A percentile compares a stretch with the other conserved stretches of the same genome.
Evolutionary conservation across 352 stramenopile species (phyloP).

Genomic region (Globisporangium ultimum): DNA sequence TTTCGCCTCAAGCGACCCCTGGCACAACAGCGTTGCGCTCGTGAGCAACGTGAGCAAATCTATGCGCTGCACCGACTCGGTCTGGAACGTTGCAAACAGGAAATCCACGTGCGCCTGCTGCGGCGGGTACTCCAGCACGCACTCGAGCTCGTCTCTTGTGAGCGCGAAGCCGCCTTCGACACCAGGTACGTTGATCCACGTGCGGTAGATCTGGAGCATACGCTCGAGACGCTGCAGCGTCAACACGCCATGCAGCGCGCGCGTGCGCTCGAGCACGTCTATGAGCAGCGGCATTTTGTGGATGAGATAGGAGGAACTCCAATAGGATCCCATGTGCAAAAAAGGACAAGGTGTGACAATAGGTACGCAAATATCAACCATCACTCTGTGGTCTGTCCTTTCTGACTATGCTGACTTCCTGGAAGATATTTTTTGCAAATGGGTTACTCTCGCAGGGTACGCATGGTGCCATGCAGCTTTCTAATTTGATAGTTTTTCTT

Average conservation of each 20-base stretch:
- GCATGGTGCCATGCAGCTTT: neutral
- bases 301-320: neutral
- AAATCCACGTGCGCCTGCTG: slow-evolving; percentile 32
- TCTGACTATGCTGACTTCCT: neutral
- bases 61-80: slow-evolving; percentile 17
- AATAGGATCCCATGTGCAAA: neutral
- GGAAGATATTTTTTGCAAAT: neutral
- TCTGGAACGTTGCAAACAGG: slow-evolving; percentile 45
- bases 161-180: slow-evolving; percentile 61
- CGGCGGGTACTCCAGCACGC: slow-evolving; percentile 49
- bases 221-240: slow-evolving; percentile 38
- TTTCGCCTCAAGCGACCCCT: slow-evolving; percentile 48
- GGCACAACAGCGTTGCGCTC: slow-evolving; percentile 36
- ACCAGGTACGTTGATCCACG: slow-evolving; percentile 48
- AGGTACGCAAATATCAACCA: neutral
- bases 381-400: neutral
- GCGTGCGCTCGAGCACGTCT: slow-evolving; percentile 29
- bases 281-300: slow-evolving; percentile 2
- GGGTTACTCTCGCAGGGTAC: neutral
- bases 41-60: slow-evolving; percentile 60
- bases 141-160: slow-evolving; percentile 58
- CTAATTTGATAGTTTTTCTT: neutral
- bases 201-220: slow-evolving; percentile 48
- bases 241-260: slow-evolving; percentile 39
- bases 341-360: no score